Evolutionary conservation across 441 rosid species (phyloP).

Genomic region (Adansonia madagascariensis): DNA sequence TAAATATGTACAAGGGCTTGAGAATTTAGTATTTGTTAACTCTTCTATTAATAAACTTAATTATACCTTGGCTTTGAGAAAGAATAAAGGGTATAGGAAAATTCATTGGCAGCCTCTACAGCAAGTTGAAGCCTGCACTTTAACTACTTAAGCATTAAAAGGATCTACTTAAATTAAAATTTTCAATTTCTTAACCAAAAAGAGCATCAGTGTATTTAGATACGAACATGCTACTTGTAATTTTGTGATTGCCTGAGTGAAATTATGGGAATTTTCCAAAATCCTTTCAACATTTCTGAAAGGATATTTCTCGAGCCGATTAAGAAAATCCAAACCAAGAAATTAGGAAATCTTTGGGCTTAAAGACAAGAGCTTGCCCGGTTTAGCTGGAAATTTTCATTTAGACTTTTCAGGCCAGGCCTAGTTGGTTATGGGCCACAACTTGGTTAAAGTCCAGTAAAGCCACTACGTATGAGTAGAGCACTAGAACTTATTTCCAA

Average conservation of each 20-base stretch:
- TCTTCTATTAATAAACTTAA: neutral
- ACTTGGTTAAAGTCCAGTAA: neutral
- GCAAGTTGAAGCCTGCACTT: conserved; percentile 1
- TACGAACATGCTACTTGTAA: no score
- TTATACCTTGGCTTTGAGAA: neutral
- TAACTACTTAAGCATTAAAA: neutral
- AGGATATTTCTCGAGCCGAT: no score
- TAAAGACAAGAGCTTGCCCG: neutral
- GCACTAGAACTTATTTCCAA: neutral
- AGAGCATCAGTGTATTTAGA: no score
- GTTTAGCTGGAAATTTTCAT: neutral
- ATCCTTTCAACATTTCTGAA: no score
- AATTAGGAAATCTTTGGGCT: no score
- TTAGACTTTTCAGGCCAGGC: neutral
- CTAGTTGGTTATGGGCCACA: neutral
- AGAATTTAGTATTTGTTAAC: neutral
- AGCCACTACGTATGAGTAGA: neutral
- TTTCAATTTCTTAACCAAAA: no score
- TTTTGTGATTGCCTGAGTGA: no score
- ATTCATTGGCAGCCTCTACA: neutral
- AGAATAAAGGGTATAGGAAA: neutral
- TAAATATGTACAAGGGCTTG: neutral
- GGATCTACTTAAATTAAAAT: neutral
- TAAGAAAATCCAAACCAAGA: no score
- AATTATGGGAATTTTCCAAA: no score